phyloP scores from a whole-genome alignment of 2,329 filamentous ascomycete genomes.

The Aspergillus tanneri region DNA sequence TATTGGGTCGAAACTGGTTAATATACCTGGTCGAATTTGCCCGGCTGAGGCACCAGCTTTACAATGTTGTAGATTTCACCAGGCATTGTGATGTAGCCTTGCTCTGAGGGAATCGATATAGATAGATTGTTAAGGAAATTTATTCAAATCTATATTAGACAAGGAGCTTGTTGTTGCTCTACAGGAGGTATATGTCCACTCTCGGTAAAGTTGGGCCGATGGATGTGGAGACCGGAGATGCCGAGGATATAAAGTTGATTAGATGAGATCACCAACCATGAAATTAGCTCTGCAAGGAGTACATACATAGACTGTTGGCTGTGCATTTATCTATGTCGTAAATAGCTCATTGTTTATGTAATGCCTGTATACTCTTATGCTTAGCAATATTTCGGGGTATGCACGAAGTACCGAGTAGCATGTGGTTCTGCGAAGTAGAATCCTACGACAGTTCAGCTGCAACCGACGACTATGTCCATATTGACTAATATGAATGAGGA shows the following conservation, averaged over 20 bases:
- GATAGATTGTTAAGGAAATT: neutral
- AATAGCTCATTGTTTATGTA: too few species aligned
- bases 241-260: constrained; percentile 13
- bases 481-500: too few species aligned
- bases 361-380: too few species aligned
- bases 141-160: neutral
- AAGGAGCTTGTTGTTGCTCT: neutral
- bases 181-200: neutral
- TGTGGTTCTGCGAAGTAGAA: too few species aligned
- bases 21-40: constrained; percentile 20
- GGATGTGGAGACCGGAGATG: constrained; percentile 6
- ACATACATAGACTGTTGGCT: too few species aligned
- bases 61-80: constrained; percentile 22
- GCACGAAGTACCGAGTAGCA: too few species aligned
- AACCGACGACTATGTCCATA: too few species aligned
- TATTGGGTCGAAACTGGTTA: neutral
- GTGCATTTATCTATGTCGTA: too few species aligned
- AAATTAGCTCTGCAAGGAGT: too few species aligned
- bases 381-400: too few species aligned
- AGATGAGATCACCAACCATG: too few species aligned
- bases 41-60: constrained; percentile 22
- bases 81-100: constrained; percentile 5
- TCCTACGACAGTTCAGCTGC: too few species aligned
- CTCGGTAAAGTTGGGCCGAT: constrained; percentile 1
- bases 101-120: neutral